Evolutionary conservation across 2,329 filamentous ascomycete genomes (phyloP), one percentile per base, ranked within the genome.

Genomic region (Pseudocercospora cruenta): DNA sequence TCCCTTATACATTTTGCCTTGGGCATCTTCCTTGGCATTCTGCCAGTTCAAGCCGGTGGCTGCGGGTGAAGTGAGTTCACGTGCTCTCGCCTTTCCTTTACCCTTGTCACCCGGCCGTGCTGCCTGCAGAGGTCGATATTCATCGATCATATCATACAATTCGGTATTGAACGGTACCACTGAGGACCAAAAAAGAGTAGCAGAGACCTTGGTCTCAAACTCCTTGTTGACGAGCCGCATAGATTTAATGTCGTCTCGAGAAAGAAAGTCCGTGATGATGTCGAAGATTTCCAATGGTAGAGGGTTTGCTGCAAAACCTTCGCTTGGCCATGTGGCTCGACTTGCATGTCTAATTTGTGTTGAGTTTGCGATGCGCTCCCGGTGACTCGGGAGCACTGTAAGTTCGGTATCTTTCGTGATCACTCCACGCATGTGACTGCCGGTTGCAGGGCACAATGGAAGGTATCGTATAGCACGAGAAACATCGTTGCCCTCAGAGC

Each of bases 151-250:
- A 53, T 83, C 84, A 74, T 87, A 90, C 24, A 91, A 85, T 69
- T 89, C 85, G 1, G 86, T 84, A 49, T 85, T 86, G 78, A 91
- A 91, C 1, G 87, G 87, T 1, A 90, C 86, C 5, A 91, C 87
- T 8, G 89, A 85, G 53, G 86, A 87, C 64, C 83, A 81, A 74
- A 90, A 91, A 54, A 90, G 82, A 47, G 82, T 80, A 45, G 82
- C 80, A 0, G 87, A 88, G 1, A 89, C 82, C 66, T 85, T 86
- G 12, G 75, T 69, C 66, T 90, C 87, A 67, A 88, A 86, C 63
- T 89, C 86, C 43, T 79, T 81, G 72, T 82, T 86, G 2, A 90
- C 88, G 3, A 90, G 79, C 4, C 89, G 86, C 76, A 91, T 82
- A 31, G 79, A 82, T 75, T 87, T 86, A 59, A 90, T 80, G 67